phyloP scores from a whole-genome alignment of 768 basidiomycete species.

The Pluteus cervinus region DNA sequence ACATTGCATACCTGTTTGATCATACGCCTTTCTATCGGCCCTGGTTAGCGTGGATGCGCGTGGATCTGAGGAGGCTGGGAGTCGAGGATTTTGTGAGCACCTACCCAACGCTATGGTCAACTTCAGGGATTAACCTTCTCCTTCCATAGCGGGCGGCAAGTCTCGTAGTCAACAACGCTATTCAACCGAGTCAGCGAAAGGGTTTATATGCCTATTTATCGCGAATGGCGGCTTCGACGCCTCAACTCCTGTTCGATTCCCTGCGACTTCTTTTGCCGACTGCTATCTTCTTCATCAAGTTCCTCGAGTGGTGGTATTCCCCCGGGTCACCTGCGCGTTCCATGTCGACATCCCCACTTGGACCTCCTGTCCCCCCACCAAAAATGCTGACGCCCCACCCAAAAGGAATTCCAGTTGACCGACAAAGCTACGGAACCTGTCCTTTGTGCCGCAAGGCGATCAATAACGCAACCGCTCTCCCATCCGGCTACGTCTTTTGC shows the following conservation, averaged over 20 bases:
- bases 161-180: slow-evolving; percentile 22
- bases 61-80: slow-evolving; percentile 76
- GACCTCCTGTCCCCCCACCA: slow-evolving; percentile 73
- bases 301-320: slow-evolving; percentile 99
- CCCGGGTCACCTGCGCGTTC: slow-evolving; percentile 81
- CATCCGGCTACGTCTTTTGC: slow-evolving; percentile 93
- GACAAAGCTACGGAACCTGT: slow-evolving; percentile 70
- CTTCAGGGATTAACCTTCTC: too few relatives aligned
- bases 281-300: slow-evolving; percentile 92
- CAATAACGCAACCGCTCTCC: slow-evolving; percentile 83
- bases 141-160: slow-evolving; percentile 34
- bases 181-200: slow-evolving; percentile 20
- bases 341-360: slow-evolving; percentile 55
- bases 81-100: slow-evolving; percentile 70
- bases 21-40: slow-evolving; percentile 82
- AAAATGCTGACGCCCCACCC: slow-evolving; percentile 71
- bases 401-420: slow-evolving; percentile 59
- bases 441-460: slow-evolving; percentile 70
- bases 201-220: slow-evolving; percentile 39
- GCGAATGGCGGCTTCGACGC: slow-evolving; percentile 44
- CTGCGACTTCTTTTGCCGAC: slow-evolving; percentile 76
- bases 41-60: slow-evolving; percentile 82
- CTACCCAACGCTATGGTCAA: too few relatives aligned
- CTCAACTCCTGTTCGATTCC: slow-evolving; percentile 67
- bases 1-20: slow-evolving; percentile 88